phyloP scores from a whole-genome alignment of 164 flowering plant genomes.

The Buxus sempervirens region DNA sequence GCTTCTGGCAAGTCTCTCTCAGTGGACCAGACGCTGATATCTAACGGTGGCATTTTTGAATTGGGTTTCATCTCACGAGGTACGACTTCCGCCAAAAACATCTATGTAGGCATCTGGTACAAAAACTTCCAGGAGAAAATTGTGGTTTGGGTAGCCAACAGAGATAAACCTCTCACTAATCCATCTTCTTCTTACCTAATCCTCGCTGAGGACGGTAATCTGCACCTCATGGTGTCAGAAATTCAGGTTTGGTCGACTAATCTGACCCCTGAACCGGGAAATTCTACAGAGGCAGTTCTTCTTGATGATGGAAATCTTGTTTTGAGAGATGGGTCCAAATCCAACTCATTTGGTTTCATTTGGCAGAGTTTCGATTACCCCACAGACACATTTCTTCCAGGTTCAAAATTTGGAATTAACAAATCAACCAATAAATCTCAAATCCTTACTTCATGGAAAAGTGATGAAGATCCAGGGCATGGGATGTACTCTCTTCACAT shows the following conservation, averaged over 20 bases:
- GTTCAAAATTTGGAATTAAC: conserved; percentile 9
- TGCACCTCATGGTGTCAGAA: neutral
- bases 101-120: conserved; percentile 41
- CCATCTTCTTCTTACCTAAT: conserved; percentile 15
- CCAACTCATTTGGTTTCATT: neutral
- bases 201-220: conserved; percentile 10
- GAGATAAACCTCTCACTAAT: conserved; percentile 24
- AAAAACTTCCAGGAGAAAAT: conserved; percentile 18
- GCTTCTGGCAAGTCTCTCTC: no score
- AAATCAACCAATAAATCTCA: conserved; percentile 10
- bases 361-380: conserved; percentile 34
- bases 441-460: conserved; percentile 30
- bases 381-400: conserved; percentile 5
- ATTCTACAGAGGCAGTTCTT: conserved; percentile 21
- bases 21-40: neutral
- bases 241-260: conserved; percentile 1
- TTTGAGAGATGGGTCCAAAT: conserved; percentile 5
- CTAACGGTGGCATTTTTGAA: conserved; percentile 10
- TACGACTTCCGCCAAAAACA: conserved; percentile 8
- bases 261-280: neutral
- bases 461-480: conserved; percentile 25
- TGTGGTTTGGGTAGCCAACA: conserved; percentile 45
- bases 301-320: conserved; percentile 15
- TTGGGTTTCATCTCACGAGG: conserved; percentile 38
- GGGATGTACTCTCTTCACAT: conserved; percentile 19